Evolutionary conservation across 2,329 filamentous ascomycete genomes (phyloP), one percentile per base, ranked within the genome.

Genomic region (Fusarium concolor): DNA sequence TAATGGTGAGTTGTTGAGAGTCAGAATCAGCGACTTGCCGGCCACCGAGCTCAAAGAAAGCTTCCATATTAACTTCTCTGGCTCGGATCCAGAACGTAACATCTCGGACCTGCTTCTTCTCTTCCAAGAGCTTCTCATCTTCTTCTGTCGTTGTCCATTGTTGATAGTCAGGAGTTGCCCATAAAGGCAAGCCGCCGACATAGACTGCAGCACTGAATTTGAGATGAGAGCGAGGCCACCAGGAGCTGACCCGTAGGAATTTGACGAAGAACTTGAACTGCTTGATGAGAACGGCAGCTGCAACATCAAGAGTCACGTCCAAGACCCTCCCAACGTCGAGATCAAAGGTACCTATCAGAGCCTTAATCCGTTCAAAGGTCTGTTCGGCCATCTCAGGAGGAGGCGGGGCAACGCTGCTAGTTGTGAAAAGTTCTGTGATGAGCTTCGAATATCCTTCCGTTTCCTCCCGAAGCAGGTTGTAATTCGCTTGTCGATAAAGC

Each of bases 371-470:
- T 76, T 97, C 92, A 73, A 97, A 97, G 1, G 94, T 94, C 73
- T 94, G 90, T 71, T 92, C 89, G 3, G 95, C 93, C 35, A 92
- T 86, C 65, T 93, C 91, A 53, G 88, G 88, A 3, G 89, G 89
- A n/a, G 91, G 90, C 22, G 89, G 89, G 55, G 91, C 89, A 64
- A 87, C 89, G 71, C 90, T 90, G 73, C 92, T 93, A 1, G 92
- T 96, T 10, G 93, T 95, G 79, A 97, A 99, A 31, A 98, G 89
- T 78, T 99, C 96, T 0, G 95, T 97, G 62, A 97, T 89, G 45
- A 99, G 87, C 78, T 99, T 99, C 0, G 96, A 94, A 76, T 97
- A 99, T 39, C 96, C 96, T 80, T 99, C 96, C 0, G 93, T 93
- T 79, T 99, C 96, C 81, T 99, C 96, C 43, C 96, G 90, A 20